phyloP scores from a whole-genome alignment of 2,329 filamentous ascomycete species.

The Orbilia blumenaviensis region DNA sequence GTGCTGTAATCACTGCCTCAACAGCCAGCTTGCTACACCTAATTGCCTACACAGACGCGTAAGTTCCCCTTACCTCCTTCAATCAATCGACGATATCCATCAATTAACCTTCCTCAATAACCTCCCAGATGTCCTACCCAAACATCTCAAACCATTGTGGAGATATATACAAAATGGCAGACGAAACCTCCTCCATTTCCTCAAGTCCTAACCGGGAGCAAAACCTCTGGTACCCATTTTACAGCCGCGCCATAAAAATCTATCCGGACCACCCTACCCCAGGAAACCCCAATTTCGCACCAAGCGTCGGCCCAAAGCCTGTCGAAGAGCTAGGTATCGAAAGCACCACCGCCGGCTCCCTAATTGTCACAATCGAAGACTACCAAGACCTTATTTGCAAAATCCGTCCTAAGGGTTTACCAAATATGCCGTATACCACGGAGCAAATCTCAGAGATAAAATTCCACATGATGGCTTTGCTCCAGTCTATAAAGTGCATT shows the following conservation, averaged over 20 bases:
- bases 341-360: neutral
- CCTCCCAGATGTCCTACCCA: too few species aligned
- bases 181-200: neutral
- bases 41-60: neutral
- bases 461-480: neutral
- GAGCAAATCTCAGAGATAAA: neutral
- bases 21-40: too few species aligned
- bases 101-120: neutral
- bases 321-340: neutral
- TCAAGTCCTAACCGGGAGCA: neutral
- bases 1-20: too few species aligned
- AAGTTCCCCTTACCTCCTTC: neutral
- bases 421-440: neutral
- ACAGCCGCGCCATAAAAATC: neutral
- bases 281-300: neutral
- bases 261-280: neutral
- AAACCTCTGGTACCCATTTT: conserved; percentile 7
- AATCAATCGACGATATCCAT: neutral
- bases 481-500: conserved; percentile 4
- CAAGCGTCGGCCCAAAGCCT: neutral
- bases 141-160: too few species aligned
- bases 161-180: too few species aligned
- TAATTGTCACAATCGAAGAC: conserved; percentile 24
- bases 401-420: neutral
- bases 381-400: conserved; percentile 3